These are phyloP conservation scores for Aspergillus puulaauensis DNA, from an alignment of 2,329 filamentous ascomycete species.

Conservation along the genomic window DNA sequence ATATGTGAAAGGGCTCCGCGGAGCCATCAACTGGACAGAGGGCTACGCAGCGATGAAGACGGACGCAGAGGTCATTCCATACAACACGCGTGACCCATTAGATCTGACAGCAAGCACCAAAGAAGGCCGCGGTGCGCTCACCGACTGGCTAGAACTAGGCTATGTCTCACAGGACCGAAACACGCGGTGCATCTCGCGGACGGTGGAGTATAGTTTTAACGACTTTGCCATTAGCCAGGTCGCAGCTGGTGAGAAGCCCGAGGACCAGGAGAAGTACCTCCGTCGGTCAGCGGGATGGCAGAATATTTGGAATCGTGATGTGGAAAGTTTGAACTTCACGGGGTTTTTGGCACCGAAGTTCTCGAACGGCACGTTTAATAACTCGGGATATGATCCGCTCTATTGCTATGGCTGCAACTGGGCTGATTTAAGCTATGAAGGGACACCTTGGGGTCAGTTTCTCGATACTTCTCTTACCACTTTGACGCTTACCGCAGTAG, in stretches of 20 bases:
- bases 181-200: constrained; percentile 62
- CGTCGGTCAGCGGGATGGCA: constrained; percentile 68
- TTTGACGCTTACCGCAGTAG: constrained; percentile 13
- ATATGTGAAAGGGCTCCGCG: constrained; percentile 66
- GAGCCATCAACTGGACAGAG: constrained; percentile 63
- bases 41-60: constrained; percentile 65
- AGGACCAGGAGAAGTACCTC: constrained; percentile 55
- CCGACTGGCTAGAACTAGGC: constrained; percentile 65
- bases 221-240: constrained; percentile 63
- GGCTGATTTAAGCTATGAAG: constrained; percentile 61
- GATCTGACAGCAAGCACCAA: constrained; percentile 62
- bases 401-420: constrained; percentile 67
- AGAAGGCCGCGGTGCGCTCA: constrained; percentile 67
- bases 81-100: constrained; percentile 57
- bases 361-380: constrained; percentile 49
- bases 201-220: constrained; percentile 66
- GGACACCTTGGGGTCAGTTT: constrained; percentile 53
- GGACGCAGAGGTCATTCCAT: constrained; percentile 64
- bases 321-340: constrained; percentile 58
- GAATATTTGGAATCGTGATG: constrained; percentile 65
- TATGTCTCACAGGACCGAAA: constrained; percentile 62
- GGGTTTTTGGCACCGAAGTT: constrained; percentile 57
- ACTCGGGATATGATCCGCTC: constrained; percentile 48
- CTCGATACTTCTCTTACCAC: too few species aligned
- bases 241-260: constrained; percentile 50